Evolutionary conservation across 164 flowering plant species (phyloP).

Genomic region (Nelumbo lutea): DNA sequence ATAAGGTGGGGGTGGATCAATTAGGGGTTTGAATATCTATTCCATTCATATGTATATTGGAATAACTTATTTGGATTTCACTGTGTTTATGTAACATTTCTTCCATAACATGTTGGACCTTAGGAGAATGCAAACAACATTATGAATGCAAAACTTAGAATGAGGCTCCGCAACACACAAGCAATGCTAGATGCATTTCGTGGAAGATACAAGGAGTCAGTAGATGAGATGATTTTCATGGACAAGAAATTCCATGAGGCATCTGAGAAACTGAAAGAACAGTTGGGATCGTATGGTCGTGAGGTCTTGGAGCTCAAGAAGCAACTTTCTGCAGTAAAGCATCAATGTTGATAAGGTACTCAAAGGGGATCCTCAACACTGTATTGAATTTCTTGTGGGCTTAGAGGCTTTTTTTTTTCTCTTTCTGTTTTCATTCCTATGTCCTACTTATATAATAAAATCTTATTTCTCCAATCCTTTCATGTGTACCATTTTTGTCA

Average conservation of each 20-base stretch:
- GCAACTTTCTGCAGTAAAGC: conserved; percentile 30
- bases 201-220: conserved; percentile 39
- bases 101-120: conserved; percentile 6
- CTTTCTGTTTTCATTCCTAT: too few relatives aligned
- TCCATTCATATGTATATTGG: neutral
- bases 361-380: neutral
- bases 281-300: conserved; percentile 34
- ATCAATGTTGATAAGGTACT: neutral
- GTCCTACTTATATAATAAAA: too few relatives aligned
- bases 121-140: conserved; percentile 38
- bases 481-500: too few relatives aligned
- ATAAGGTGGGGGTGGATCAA: too few relatives aligned
- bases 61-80: neutral
- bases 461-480: too few relatives aligned
- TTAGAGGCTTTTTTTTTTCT: too few relatives aligned
- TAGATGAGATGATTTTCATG: conserved; percentile 52
- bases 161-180: conserved; percentile 68
- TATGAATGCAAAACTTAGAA: conserved; percentile 52
- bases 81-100: neutral
- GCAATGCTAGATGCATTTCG: conserved; percentile 57
- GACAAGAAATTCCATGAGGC: conserved; percentile 56
- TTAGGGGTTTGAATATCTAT: neutral
- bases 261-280: conserved; percentile 45
- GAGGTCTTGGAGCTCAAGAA: conserved; percentile 62
- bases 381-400: too few relatives aligned